These are phyloP conservation scores for Moringa oleifera DNA, from an alignment of 345 rosid species.

Conservation along the genomic window DNA sequence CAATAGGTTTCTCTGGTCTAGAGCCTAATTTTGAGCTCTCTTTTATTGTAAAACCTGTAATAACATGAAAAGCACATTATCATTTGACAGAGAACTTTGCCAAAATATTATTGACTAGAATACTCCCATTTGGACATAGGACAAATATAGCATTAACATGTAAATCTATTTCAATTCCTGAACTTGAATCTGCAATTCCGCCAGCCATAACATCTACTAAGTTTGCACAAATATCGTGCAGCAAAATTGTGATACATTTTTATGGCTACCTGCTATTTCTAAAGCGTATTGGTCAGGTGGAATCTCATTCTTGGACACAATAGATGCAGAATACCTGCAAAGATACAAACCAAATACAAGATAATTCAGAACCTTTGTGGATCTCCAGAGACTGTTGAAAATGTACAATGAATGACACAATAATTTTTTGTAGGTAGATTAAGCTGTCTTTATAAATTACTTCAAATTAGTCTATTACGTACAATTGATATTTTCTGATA, in stretches of 20 bases:
- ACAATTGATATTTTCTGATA: neutral
- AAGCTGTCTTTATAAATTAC: neutral
- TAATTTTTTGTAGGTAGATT: too few relatives aligned
- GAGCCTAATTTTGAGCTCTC: slow-evolving; percentile 79
- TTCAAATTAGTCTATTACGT: neutral
- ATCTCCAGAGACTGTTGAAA: neutral
- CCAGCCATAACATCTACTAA: slow-evolving; percentile 1
- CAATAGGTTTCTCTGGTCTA: slow-evolving; percentile 89
- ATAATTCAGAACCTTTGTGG: slow-evolving; percentile 4
- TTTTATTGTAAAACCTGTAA: slow-evolving; percentile 61
- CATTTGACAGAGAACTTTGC: too few relatives aligned
- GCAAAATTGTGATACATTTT: slow-evolving; percentile 11
- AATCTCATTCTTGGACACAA: slow-evolving; percentile 65
- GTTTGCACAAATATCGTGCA: neutral
- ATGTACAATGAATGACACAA: neutral
- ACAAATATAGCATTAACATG: neutral
- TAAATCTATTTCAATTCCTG: neutral
- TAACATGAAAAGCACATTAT: neutral
- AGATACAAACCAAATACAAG: slow-evolving; percentile 5
- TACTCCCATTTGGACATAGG: neutral
- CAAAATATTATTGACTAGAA: neutral
- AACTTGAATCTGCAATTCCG: neutral
- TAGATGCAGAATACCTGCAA: slow-evolving; percentile 71
- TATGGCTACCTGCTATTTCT: slow-evolving; percentile 50
- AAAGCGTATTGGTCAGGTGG: slow-evolving; percentile 70